Conservation (phyloP, 1,139 yeast species). For the Debaryomycetaceae sp. region DNA sequence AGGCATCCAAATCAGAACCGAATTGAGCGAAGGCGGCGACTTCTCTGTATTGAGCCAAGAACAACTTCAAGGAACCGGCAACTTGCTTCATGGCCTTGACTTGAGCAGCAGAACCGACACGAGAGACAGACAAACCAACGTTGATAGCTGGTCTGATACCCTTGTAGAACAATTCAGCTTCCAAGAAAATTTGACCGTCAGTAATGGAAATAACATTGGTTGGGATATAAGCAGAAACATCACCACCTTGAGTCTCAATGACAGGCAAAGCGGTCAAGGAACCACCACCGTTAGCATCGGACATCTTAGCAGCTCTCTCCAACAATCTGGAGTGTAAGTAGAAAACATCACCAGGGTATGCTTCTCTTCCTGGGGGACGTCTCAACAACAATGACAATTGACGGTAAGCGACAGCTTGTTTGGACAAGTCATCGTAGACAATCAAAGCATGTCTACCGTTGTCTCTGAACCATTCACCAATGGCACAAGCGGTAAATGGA, state of each 20-base stretch:
- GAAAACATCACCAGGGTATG: slow-evolving; percentile 97
- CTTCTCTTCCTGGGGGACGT: slow-evolving; percentile 98
- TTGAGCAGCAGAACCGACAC: slow-evolving; percentile 99
- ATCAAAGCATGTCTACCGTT: slow-evolving; percentile 97
- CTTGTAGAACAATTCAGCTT: slow-evolving; percentile 99
- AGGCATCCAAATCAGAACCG: slow-evolving; percentile 99
- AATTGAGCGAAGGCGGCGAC: slow-evolving; percentile 99
- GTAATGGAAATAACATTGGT: slow-evolving; percentile 96
- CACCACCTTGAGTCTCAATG: slow-evolving; percentile 99
- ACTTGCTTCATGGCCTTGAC: slow-evolving; percentile 99
- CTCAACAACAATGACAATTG: slow-evolving; percentile 96
- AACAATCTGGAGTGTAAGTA: slow-evolving; percentile 93
- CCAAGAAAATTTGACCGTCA: slow-evolving; percentile 97
- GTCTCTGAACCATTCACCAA: slow-evolving; percentile 99
- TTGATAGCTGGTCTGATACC: slow-evolving; percentile 99
- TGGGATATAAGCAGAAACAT: slow-evolving; percentile 97
- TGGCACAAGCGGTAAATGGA: slow-evolving; percentile 99
- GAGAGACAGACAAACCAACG: slow-evolving; percentile 99
- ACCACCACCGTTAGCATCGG: slow-evolving; percentile 86
- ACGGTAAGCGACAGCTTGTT: slow-evolving; percentile 99
- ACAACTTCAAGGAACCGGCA: slow-evolving; percentile 99
- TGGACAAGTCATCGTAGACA: slow-evolving; percentile 96
- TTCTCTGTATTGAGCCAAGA: slow-evolving; percentile 99
- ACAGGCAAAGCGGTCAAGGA: slow-evolving; percentile 95
- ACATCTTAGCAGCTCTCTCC: slow-evolving; percentile 98